Evolutionary conservation across 371 early-diverging fungal genomes (phyloP).

Genomic region (Mortierella polycephala): DNA sequence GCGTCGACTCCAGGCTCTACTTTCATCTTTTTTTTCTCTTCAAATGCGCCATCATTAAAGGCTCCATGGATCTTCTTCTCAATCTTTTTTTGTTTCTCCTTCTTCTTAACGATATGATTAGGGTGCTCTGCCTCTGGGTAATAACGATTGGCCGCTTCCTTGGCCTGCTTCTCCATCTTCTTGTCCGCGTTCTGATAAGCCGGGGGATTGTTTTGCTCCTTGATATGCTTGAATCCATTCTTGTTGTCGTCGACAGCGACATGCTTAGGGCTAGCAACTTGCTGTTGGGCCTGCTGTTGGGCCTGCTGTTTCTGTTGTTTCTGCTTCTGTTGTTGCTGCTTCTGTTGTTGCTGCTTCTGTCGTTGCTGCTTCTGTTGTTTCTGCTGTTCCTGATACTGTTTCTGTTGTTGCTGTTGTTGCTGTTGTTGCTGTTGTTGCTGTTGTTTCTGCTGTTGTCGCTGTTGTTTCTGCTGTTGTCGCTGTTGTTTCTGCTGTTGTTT

Average conservation of each 20-base stretch:
- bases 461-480: background rate
- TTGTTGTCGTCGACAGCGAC: too few relatives aligned
- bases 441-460: background rate
- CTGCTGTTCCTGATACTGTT: background rate
- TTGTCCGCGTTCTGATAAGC: too few relatives aligned
- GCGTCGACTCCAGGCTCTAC: background rate
- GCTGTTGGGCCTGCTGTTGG: too few relatives aligned
- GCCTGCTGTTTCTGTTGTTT: slow-evolving; percentile 1
- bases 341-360: background rate
- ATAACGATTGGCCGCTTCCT: too few relatives aligned
- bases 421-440: background rate
- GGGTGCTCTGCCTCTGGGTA: too few relatives aligned
- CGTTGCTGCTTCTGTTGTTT: background rate
- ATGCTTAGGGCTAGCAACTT: too few relatives aligned
- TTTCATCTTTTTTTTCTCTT: background rate
- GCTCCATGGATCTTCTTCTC: background rate
- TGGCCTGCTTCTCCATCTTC: too few relatives aligned
- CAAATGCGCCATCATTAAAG: background rate
- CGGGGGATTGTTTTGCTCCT: too few relatives aligned
- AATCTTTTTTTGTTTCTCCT: slow-evolving; percentile 10
- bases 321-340: too few relatives aligned
- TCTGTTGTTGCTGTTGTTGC: background rate
- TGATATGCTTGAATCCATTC: too few relatives aligned
- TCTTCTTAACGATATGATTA: slow-evolving; percentile 1
- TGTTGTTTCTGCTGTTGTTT: background rate